phyloP scores from a whole-genome alignment of 805 yeast genomes.

The Pichia occidentalis region DNA sequence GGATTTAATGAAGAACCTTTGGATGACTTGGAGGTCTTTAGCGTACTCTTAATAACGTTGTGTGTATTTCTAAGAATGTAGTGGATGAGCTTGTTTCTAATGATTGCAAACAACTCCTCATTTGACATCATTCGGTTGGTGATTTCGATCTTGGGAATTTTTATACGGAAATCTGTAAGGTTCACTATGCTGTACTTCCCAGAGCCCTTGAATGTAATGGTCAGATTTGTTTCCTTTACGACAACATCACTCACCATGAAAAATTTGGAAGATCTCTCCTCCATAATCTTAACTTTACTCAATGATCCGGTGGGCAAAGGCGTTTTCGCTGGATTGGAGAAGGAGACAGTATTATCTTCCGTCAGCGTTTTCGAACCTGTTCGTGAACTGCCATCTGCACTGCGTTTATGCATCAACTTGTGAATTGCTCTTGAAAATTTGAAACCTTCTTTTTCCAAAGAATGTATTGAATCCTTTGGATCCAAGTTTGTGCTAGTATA shows the following conservation, averaged over 20 bases:
- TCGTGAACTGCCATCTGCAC: conserved; percentile 29
- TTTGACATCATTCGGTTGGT: conserved; percentile 63
- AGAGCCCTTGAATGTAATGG: conserved; percentile 74
- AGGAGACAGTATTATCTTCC: too few relatives aligned
- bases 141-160: conserved; percentile 57
- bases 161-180: conserved; percentile 63
- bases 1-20: conserved; percentile 10
- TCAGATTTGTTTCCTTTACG: conserved; percentile 30
- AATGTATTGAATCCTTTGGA: neutral
- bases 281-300: conserved; percentile 32
- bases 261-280: conserved; percentile 37
- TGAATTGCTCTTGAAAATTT: conserved; percentile 8
- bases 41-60: conserved; percentile 68
- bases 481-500: too few relatives aligned
- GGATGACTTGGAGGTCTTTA: conserved; percentile 27
- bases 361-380: too few relatives aligned
- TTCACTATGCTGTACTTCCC: conserved; percentile 65
- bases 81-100: conserved; percentile 55
- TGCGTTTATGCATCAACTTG: conserved; percentile 11
- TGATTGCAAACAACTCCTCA: conserved; percentile 55
- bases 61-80: conserved; percentile 63
- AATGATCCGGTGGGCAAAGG: too few relatives aligned
- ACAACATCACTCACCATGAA: conserved; percentile 33
- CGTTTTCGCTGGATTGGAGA: too few relatives aligned
- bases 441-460: conserved; percentile 2